Base-by-base conservation (phyloP, 345 rosid genomes). In the Combretum micranthum region DNA sequence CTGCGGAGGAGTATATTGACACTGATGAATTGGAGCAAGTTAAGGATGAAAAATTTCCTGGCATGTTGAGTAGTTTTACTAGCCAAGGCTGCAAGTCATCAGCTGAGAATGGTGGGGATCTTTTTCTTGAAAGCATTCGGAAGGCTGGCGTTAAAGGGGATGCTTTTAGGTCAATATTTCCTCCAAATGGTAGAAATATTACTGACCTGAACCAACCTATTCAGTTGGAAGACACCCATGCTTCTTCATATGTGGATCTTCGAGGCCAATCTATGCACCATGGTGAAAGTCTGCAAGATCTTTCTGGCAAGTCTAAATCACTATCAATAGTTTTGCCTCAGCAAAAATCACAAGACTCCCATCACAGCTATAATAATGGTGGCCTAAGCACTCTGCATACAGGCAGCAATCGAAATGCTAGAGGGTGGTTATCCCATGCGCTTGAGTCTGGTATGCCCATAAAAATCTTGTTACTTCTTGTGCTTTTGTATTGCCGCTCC, bases 171-270 rank as follows among this genome's bases (percentile, higher is more conserved):
- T 73, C 80, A 53, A 73, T 72, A 50, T 76, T 76, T 63, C 67
- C 64, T 72, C 51, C 66, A 57, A 72, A 75, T 43, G 65, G 69
- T 42, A 61, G 61, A 69, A 75, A 55, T 47, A 69, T 93, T 67
- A 77, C 90, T 44, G 96, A 93, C 79, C 70, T 93, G 77, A 93
- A 88, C 68, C 81, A 89, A 72, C 99, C 96, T 18, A 52, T 82
- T 61, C 80, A 56, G 61, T 65, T 66, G 63, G 87, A 83, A 59
- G 86, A 79, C 56, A 62, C 72, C 51, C 56, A 58, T 65, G 63
- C 70, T 67, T 72, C 81, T 49, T 47, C 69, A 56, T 69, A 80
- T 74, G 57, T 65, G 70, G 69, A 74, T 69, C 60, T 52, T 67
- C 43, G 71, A 32, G 67, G 64, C 23, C 67, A 55, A 44, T 60